Conservation (phyloP, 768 basidiomycete species). For the Lactarius hengduanensis region DNA sequence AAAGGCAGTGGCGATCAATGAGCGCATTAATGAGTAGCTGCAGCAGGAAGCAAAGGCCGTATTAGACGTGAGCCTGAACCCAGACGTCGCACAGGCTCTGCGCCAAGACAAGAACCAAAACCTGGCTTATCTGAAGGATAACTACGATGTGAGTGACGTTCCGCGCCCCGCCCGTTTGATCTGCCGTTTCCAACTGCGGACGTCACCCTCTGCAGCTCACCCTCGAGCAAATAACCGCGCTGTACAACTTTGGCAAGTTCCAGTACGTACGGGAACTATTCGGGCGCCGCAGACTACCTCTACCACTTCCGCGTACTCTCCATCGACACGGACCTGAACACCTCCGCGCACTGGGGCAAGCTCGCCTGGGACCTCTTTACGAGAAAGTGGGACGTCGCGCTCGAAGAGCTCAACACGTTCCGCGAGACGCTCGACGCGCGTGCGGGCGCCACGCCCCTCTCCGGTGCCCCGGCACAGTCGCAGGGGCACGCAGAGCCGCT, state of each 20-base stretch:
- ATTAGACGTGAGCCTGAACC: slow-evolving; percentile 93
- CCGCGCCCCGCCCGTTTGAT: not conserved
- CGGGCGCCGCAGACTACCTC: slow-evolving; percentile 93
- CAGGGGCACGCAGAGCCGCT: slow-evolving; percentile 63
- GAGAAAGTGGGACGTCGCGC: slow-evolving; percentile 92
- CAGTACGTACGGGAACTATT: slow-evolving; percentile 98
- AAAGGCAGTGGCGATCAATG: slow-evolving; percentile 79
- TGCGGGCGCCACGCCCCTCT: slow-evolving; percentile 42
- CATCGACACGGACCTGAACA: slow-evolving; percentile 88
- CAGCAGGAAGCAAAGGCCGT: slow-evolving; percentile 91
- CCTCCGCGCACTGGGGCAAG: slow-evolving; percentile 98
- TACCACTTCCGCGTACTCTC: slow-evolving; percentile 99
- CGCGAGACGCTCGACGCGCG: slow-evolving; percentile 88
- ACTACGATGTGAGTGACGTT: slow-evolving; percentile 67
- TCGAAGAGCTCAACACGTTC: slow-evolving; percentile 94
- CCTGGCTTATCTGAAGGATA: slow-evolving; percentile 88
- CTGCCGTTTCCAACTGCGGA: not conserved
- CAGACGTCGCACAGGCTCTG: slow-evolving; percentile 90
- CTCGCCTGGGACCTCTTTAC: slow-evolving; percentile 94
- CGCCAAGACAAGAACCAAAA: slow-evolving; percentile 98
- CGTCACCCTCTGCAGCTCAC: slow-evolving; percentile 58
- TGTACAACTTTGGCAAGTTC: slow-evolving; percentile 98
- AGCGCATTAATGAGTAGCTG: too few species aligned
- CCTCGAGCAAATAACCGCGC: slow-evolving; percentile 89
- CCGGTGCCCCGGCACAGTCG: slow-evolving; percentile 31